These are phyloP conservation scores for Hyphopichia homilentoma DNA, from an alignment of 805 yeast species.

Conservation along the genomic window DNA sequence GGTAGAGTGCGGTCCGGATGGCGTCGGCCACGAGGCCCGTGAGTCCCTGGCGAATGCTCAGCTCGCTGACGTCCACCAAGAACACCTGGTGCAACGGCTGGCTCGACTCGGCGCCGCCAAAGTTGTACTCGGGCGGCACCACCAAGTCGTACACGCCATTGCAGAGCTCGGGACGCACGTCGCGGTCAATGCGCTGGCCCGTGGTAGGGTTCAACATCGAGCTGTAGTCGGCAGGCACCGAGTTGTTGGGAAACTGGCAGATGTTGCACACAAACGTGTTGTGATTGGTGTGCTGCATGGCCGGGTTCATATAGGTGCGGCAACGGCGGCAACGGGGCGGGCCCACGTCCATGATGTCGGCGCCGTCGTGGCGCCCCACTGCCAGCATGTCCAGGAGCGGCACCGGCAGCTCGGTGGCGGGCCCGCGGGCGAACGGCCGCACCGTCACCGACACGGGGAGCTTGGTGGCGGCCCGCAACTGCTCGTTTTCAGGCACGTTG, in stretches of 20 bases:
- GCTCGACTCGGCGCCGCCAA: conserved; percentile 30
- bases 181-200: conserved; percentile 62
- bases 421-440: conserved; percentile 76
- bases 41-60: conserved; percentile 55
- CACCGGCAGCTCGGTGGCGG: conserved; percentile 49
- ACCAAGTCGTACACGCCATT: conserved; percentile 82
- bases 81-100: conserved; percentile 66
- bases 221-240: conserved; percentile 63
- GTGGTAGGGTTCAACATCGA: conserved; percentile 54
- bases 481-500: conserved; percentile 73
- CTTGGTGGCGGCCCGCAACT: conserved; percentile 61
- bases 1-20: conserved; percentile 49
- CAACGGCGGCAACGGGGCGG: conserved; percentile 93
- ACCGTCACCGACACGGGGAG: conserved; percentile 80
- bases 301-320: conserved; percentile 84
- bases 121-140: conserved; percentile 72
- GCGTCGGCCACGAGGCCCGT: conserved; percentile 68
- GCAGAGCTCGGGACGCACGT: conserved; percentile 68
- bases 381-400: conserved; percentile 61
- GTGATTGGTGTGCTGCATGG: conserved; percentile 62
- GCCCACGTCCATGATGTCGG: conserved; percentile 39
- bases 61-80: conserved; percentile 63
- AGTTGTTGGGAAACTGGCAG: conserved; percentile 69
- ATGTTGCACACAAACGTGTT: conserved; percentile 76
- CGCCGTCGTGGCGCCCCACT: conserved; percentile 21